Evolutionary conservation across 1,139 yeast species (phyloP).

Genomic region (Zygosaccharomyces sapae): DNA sequence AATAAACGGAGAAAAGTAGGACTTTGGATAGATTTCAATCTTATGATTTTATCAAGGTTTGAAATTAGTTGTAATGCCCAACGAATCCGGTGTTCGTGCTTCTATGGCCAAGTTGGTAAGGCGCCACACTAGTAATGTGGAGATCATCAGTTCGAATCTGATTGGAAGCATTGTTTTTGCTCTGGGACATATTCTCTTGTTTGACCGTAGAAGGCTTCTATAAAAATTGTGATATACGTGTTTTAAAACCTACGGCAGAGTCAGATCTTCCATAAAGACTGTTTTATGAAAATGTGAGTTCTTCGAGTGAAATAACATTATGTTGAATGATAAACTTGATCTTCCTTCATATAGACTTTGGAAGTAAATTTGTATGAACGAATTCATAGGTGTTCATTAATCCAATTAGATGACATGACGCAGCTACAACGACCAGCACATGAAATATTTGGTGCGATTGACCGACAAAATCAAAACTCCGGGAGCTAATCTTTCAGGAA

Average conservation of each 20-base stretch:
- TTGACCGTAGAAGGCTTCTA: too few relatives aligned
- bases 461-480: slow-evolving; percentile 69
- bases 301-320: too few relatives aligned
- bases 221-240: too few relatives aligned
- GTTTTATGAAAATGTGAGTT: too few relatives aligned
- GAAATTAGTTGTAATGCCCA: too few relatives aligned
- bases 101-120: slow-evolving; percentile 33
- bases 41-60: too few relatives aligned
- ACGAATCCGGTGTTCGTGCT: slow-evolving; percentile 12
- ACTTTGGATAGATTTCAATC: too few relatives aligned
- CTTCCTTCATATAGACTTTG: not conserved
- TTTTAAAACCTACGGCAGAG: too few relatives aligned
- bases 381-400: slow-evolving; percentile 56
- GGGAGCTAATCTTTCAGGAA: slow-evolving; percentile 74
- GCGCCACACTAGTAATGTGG: slow-evolving; percentile 30
- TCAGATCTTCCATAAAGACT: too few relatives aligned
- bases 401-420: slow-evolving; percentile 68
- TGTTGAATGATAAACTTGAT: too few relatives aligned
- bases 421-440: slow-evolving; percentile 75
- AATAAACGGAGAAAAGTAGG: too few relatives aligned
- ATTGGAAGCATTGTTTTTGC: slow-evolving; percentile 21
- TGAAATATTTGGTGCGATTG: slow-evolving; percentile 90
- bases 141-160: slow-evolving; percentile 28
- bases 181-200: too few relatives aligned
- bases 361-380: slow-evolving; percentile 38